phyloP scores from a whole-genome alignment of 2,329 filamentous ascomycete species.

The Albophoma yamanashiensis region DNA sequence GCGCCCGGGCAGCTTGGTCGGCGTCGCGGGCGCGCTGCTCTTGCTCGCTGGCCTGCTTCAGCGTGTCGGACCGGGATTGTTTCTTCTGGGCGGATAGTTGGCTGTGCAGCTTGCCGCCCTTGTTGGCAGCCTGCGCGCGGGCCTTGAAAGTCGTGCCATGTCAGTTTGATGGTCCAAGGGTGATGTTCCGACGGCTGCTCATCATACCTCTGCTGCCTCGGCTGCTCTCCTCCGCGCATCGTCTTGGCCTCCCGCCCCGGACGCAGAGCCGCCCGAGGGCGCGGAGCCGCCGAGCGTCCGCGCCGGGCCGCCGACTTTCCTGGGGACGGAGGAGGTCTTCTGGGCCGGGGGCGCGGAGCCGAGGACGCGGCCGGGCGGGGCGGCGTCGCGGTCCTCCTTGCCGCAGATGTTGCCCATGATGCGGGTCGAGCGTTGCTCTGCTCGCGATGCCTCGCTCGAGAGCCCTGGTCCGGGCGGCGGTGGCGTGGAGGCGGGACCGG shows the following conservation, averaged over 20 bases:
- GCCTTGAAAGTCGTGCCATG: slow-evolving; percentile 41
- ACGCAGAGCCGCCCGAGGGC: slow-evolving; percentile 7
- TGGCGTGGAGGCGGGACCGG: not conserved
- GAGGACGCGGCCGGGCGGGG: slow-evolving; percentile 61
- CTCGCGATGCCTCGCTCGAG: not conserved
- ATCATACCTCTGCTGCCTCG: slow-evolving; percentile 70
- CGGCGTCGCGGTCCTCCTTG: slow-evolving; percentile 57
- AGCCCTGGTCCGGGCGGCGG: not conserved
- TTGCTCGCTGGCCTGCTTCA: slow-evolving; percentile 57
- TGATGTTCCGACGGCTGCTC: not conserved
- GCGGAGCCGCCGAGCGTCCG: slow-evolving; percentile 53
- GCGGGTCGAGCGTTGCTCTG: not conserved
- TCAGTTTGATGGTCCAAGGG: not conserved
- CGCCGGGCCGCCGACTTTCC: slow-evolving; percentile 42
- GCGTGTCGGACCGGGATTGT: slow-evolving; percentile 55
- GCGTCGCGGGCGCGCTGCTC: slow-evolving; percentile 57
- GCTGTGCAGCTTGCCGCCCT: slow-evolving; percentile 54
- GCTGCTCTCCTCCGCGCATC: slow-evolving; percentile 67
- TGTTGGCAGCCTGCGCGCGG: slow-evolving; percentile 49
- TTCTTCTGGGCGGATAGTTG: slow-evolving; percentile 68
- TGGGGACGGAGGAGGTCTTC: slow-evolving; percentile 39
- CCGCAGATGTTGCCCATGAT: slow-evolving; percentile 82
- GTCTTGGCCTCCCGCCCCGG: slow-evolving; percentile 20
- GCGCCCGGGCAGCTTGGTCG: slow-evolving; percentile 40
- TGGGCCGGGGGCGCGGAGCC: slow-evolving; percentile 39